A percentile compares a stretch with the other conserved stretches of the same genome.
Conservation (phyloP, 2,329 filamentous ascomycete species). For the Chrysoporthe puriensis region DNA sequence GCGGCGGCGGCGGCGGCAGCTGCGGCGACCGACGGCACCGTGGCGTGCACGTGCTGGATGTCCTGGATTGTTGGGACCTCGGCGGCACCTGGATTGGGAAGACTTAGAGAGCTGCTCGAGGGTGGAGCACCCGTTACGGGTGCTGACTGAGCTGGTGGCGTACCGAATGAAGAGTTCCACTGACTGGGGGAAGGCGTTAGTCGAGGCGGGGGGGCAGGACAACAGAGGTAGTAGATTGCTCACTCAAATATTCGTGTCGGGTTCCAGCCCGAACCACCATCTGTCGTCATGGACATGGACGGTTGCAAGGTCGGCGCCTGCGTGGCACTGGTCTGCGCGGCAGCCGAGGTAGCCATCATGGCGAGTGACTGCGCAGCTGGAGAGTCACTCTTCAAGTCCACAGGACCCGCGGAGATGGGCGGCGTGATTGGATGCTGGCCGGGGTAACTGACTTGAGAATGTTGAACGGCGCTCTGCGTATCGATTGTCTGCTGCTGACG, state of each 20-base stretch:
- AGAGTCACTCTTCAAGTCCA: conserved; percentile 78
- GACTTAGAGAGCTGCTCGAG: conserved; percentile 56
- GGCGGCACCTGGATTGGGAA: conserved; percentile 55
- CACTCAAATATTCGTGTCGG: conserved; percentile 89
- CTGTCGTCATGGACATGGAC: conserved; percentile 58
- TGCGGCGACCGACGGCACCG: conserved; percentile 50
- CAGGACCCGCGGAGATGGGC: conserved; percentile 73
- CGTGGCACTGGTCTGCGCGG: conserved; percentile 50
- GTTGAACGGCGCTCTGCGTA: conserved; percentile 53
- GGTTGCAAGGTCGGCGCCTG: conserved; percentile 56
- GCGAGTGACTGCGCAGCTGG: conserved; percentile 68
- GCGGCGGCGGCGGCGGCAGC: conserved; percentile 36
- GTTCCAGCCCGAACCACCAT: conserved; percentile 74
- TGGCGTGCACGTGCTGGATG: conserved; percentile 51
- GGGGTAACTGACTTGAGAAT: conserved; percentile 67
- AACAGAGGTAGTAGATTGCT: conserved; percentile 44
- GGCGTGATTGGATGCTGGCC: conserved; percentile 73
- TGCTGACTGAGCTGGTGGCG: conserved; percentile 56
- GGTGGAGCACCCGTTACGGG: conserved; percentile 45
- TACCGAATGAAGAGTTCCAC: conserved; percentile 94
- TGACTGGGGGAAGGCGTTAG: conserved; percentile 59
- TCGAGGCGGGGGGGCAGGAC: conserved; percentile 21
- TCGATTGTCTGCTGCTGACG: conserved; percentile 58
- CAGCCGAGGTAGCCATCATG: conserved; percentile 57
- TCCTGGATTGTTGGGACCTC: conserved; percentile 59